Base-by-base conservation (phyloP, 257 asterid species). In the Solanum neorickii region DNA sequence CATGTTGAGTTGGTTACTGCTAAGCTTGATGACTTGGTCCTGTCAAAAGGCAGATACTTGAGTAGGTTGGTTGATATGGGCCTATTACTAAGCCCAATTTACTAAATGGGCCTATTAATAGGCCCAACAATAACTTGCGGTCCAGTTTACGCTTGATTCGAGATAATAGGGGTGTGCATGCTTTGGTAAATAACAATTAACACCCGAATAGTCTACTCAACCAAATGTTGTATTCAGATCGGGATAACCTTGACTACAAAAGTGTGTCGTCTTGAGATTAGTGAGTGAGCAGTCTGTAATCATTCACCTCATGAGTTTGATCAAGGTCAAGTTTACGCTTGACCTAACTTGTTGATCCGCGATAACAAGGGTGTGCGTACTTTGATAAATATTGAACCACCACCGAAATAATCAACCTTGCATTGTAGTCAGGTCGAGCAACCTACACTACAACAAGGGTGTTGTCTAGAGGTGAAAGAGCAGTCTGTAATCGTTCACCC, bases 1-100 rank as follows among this genome's bases (percentile, higher is more conserved):
- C 92, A 65, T 87, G 80, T 41, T 72, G 56, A 76, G 91, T 89
- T 86, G 88, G 91, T 90, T 87, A 56, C 49, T 83, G 47, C 73
- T 37, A 56, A 16, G 42, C 21, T 84, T 84, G 87, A 66, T 66
- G 85, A 82, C 69, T 80, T 82, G 85, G 33, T 31, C 68, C 20
- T 82, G 69, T 49, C 85, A 49, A 47, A 73, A 46, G 33, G 84
- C 2, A 46, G 9, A 80, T 80, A 27, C 68, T 82, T 49, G 69
- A 47, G 85, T 82, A 82, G 25, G 69, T 49, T 82, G 68, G 85
- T 78, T 78, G 27, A n/a, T 46, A 46, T 16, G 33, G 65, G 84
- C 66, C 84, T 44, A 46, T 73, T n/a, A 13, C 18, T 29, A 3
- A 47, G 44, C 27, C 85, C 69, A 82, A 47, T 47, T 47, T 15